phyloP scores from a whole-genome alignment of 2,329 filamentous ascomycete species.

The Claviceps sp. region DNA sequence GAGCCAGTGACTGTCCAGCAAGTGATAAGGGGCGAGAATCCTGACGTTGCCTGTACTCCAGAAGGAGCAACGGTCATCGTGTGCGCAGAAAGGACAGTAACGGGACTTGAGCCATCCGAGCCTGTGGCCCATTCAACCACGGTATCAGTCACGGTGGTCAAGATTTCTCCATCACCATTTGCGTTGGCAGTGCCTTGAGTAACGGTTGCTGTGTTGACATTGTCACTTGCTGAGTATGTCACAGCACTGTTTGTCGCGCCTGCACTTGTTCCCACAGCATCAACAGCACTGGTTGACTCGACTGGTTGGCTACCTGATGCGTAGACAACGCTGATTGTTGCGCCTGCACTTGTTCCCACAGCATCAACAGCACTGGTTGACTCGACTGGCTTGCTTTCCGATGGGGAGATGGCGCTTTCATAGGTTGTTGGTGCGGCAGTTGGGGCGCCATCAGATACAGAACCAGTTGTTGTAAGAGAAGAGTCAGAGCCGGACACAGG shows the following conservation, averaged over 20 bases:
- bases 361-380: conserved; percentile 6
- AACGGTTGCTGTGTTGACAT: not conserved
- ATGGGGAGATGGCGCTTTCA: conserved; percentile 7
- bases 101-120: conserved; percentile 8
- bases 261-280: conserved; percentile 7
- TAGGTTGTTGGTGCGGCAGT: conserved; percentile 5
- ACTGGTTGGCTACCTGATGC: conserved; percentile 7
- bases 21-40: conserved; percentile 6
- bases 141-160: conserved; percentile 13
- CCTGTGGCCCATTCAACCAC: conserved; percentile 11
- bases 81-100: conserved; percentile 12
- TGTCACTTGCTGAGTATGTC: not conserved
- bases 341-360: conserved; percentile 6
- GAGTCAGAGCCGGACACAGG: not conserved
- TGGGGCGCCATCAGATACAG: conserved; percentile 10
- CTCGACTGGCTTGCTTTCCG: conserved; percentile 9
- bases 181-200: conserved; percentile 4
- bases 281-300: conserved; percentile 6
- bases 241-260: not conserved
- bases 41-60: not conserved
- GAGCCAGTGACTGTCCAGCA: conserved; percentile 10
- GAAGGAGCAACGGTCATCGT: conserved; percentile 10
- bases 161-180: not conserved
- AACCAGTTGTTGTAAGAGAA: conserved; percentile 7
- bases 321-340: not conserved